Evolutionary conservation across 495 filamentous ascomycete species (phyloP).

Genomic region (Daldinia bambusicola): DNA sequence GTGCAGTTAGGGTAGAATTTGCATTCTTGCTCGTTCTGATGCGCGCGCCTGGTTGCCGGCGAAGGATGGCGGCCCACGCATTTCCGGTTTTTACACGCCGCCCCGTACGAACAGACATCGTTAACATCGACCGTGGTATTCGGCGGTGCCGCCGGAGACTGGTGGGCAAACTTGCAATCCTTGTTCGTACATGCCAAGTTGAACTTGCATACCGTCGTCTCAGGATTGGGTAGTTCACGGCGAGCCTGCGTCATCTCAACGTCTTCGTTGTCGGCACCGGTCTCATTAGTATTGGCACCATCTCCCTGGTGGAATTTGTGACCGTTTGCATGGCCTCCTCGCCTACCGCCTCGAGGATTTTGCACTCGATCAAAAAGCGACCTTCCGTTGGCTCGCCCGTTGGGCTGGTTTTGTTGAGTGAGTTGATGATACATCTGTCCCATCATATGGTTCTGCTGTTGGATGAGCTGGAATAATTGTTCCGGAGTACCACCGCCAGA

Average conservation of each 20-base stretch:
- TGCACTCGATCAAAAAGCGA: conserved; percentile 83
- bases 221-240: conserved; percentile 61
- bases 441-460: conserved; percentile 92
- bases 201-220: conserved; percentile 81
- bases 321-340: conserved; percentile 51
- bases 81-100: conserved; percentile 93
- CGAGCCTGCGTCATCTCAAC: conserved; percentile 62
- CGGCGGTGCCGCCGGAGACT: conserved; percentile 90
- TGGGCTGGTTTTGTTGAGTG: conserved; percentile 59
- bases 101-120: conserved; percentile 85
- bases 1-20: conserved; percentile 95
- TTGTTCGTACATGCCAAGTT: conserved; percentile 86
- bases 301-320: conserved; percentile 44
- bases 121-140: conserved; percentile 76
- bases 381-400: conserved; percentile 59
- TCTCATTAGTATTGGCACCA: conserved; percentile 38
- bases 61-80: conserved; percentile 93
- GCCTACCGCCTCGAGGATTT: conserved; percentile 54
- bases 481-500: conserved; percentile 62
- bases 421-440: conserved; percentile 70
- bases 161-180: conserved; percentile 93
- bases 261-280: conserved; percentile 54
- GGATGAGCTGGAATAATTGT: conserved; percentile 83
- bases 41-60: conserved; percentile 78
- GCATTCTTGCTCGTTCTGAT: conserved; percentile 88